Conservation (phyloP, 345 rosid genomes). For the Salix brachista region DNA sequence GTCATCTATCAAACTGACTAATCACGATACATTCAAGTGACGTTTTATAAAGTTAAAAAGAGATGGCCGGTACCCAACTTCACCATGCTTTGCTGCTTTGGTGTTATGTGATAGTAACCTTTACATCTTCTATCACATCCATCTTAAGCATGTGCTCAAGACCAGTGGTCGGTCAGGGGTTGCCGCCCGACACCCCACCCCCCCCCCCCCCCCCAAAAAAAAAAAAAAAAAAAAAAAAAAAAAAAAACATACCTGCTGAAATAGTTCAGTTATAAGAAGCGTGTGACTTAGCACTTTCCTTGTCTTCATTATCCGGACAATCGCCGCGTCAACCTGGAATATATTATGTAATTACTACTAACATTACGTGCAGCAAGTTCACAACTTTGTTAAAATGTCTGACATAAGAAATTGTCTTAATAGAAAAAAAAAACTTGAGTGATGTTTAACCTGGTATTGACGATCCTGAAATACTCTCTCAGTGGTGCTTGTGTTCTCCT, state of each 20-base stretch:
- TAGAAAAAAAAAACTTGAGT: neutral
- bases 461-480: constrained; percentile 98
- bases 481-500: constrained; percentile 94
- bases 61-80: neutral
- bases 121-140: no score
- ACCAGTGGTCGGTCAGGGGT: no score
- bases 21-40: neutral
- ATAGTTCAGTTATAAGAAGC: constrained; percentile 96
- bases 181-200: no score
- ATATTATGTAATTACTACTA: neutral
- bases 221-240: neutral
- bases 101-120: no score
- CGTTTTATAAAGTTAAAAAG: neutral
- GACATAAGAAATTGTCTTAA: neutral
- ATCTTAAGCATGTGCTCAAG: neutral
- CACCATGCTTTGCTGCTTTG: no score
- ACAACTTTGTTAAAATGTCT: neutral
- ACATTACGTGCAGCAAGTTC: constrained; percentile 1
- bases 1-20: neutral
- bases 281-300: constrained; percentile 97
- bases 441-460: constrained; percentile 79
- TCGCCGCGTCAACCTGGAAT: constrained; percentile 91
- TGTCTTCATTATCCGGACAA: constrained; percentile 97
- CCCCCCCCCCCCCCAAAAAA: no score
- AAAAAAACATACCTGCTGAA: constrained; percentile 65